Conservation (phyloP, 495 filamentous ascomycete genomes). For the Penicillium paradoxum region DNA sequence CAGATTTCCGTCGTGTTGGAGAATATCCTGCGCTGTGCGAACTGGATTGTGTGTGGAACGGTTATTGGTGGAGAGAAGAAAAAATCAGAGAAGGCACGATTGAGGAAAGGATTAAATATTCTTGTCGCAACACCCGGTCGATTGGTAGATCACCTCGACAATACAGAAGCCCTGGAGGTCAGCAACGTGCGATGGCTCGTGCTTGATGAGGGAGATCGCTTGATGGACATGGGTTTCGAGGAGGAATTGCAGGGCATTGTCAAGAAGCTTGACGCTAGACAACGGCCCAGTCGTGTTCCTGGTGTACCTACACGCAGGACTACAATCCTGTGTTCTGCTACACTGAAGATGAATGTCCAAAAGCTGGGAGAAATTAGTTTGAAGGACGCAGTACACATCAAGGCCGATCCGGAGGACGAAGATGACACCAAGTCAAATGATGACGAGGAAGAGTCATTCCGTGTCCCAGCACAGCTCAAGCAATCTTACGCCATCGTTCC, state of each 20-base stretch:
- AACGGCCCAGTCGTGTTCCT: conserved; percentile 40
- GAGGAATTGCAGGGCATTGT: conserved; percentile 80
- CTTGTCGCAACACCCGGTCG: conserved; percentile 91
- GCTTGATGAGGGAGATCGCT: conserved; percentile 88
- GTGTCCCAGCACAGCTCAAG: conserved; percentile 88
- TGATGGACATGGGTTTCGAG: conserved; percentile 98
- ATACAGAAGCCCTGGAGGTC: conserved; percentile 83
- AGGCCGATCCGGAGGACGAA: conserved; percentile 52
- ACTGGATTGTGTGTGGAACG: conserved; percentile 86
- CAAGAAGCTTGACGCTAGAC: conserved; percentile 57
- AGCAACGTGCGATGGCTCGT: conserved; percentile 89
- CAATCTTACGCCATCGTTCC: conserved; percentile 84
- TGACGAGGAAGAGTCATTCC: conserved; percentile 56
- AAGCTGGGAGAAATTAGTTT: conserved; percentile 88
- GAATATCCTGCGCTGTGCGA: conserved; percentile 71
- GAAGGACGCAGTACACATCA: conserved; percentile 85
- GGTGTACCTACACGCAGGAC: conserved; percentile 70
- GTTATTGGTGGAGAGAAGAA: conserved; percentile 97
- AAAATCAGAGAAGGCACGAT: conserved; percentile 88
- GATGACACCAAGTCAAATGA: conserved; percentile 32
- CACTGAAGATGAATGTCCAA: conserved; percentile 94
- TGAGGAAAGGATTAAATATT: conserved; percentile 92
- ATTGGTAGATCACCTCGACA: conserved; percentile 82
- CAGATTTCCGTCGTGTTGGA: conserved; percentile 85
- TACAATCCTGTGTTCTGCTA: conserved; percentile 92